Percentiles rank a stretch among this genome's conserved stretches.
These are phyloP conservation scores for Hippophae tibetana DNA, from an alignment of 306 rosid genomes.

Conservation along the genomic window DNA sequence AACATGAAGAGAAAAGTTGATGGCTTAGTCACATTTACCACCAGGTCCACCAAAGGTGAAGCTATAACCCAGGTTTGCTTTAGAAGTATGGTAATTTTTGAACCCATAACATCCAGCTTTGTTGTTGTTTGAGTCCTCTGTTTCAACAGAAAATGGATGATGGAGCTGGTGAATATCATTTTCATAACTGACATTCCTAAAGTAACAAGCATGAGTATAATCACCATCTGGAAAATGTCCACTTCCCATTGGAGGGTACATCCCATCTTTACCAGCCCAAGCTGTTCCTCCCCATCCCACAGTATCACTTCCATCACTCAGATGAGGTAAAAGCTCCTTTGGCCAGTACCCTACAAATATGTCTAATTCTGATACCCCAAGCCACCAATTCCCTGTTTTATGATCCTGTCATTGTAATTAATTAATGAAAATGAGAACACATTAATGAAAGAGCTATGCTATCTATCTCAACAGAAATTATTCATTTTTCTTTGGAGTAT, in stretches of 20 bases:
- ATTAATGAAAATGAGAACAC: not conserved
- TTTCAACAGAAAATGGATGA: not conserved
- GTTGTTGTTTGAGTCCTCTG: not conserved
- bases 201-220: not conserved
- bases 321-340: constrained; percentile 10
- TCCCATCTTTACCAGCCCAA: not conserved
- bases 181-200: constrained; percentile 3
- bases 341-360: constrained; percentile 22
- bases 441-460: not conserved
- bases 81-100: not conserved
- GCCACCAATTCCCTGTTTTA: constrained; percentile 8
- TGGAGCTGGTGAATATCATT: not conserved
- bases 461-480: not conserved
- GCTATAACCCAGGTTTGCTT: constrained; percentile 4
- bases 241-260: constrained; percentile 17
- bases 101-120: constrained; percentile 7
- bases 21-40: not conserved
- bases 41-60: constrained; percentile 15
- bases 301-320: not conserved
- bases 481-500: no score
- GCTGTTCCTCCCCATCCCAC: constrained; percentile 21
- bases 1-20: no score
- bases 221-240: constrained; percentile 8
- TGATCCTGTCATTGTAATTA: not conserved
- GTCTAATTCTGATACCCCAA: not conserved